These are phyloP conservation scores for Osmozyma mogii DNA, from an alignment of 805 yeast species.

Conservation along the genomic window DNA sequence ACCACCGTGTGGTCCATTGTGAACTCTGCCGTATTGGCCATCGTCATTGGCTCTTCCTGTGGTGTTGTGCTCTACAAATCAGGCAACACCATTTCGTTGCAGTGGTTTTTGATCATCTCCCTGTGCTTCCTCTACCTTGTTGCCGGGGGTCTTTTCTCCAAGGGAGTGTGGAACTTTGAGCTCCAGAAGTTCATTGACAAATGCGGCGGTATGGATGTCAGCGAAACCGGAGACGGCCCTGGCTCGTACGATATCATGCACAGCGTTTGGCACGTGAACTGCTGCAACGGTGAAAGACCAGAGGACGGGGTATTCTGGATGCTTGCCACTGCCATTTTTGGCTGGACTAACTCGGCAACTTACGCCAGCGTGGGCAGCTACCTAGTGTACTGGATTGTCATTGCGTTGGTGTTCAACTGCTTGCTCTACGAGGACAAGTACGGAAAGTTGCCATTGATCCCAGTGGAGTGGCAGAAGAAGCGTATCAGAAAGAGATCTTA, in stretches of 20 bases:
- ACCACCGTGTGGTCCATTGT: conserved; percentile 12
- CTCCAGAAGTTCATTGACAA: conserved; percentile 28
- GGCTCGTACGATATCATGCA: conserved; percentile 35
- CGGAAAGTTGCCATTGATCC: conserved; percentile 39
- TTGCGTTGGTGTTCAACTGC: conserved; percentile 22
- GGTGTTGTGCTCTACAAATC: conserved; percentile 31
- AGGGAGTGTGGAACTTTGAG: conserved; percentile 39
- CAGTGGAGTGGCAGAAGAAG: conserved; percentile 52
- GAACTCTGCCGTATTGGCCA: conserved; percentile 21
- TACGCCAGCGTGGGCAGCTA: conserved; percentile 35
- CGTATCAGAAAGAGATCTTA: conserved; percentile 34
- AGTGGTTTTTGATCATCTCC: conserved; percentile 30
- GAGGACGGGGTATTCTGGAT: conserved; percentile 39
- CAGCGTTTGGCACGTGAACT: conserved; percentile 40
- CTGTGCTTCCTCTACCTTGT: conserved; percentile 37
- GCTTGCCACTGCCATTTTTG: conserved; percentile 37
- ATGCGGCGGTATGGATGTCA: conserved; percentile 35
- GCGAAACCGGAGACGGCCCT: conserved; percentile 40
- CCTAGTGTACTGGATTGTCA: conserved; percentile 29
- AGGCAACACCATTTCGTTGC: conserved; percentile 35
- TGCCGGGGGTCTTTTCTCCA: conserved; percentile 37
- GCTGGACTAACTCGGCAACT: conserved; percentile 41
- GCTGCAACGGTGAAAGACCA: conserved; percentile 35
- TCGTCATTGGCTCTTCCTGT: conserved; percentile 25
- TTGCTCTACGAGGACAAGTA: conserved; percentile 29